A percentile compares a stretch with the other conserved stretches of the same genome.
These are phyloP conservation scores for Dactylellina drechsleri DNA, from an alignment of 2,329 filamentous ascomycete genomes.

Conservation along the genomic window DNA sequence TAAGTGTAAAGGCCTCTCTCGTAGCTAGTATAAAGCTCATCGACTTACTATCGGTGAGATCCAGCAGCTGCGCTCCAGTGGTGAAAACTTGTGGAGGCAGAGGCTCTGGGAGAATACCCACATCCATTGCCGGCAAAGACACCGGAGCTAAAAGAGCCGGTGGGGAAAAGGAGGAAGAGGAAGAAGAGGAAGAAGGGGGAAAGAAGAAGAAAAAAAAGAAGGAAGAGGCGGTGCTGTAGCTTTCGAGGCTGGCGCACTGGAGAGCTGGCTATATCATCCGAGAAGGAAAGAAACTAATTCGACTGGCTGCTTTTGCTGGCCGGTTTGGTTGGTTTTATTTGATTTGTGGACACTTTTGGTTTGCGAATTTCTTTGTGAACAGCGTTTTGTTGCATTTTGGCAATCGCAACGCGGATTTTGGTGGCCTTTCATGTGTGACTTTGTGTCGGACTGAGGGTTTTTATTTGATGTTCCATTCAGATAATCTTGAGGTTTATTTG, in stretches of 20 bases:
- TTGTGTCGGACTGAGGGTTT: too few species aligned
- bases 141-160: conserved; percentile 28
- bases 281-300: neutral
- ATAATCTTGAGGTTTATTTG: too few species aligned
- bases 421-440: too few species aligned
- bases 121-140: conserved; percentile 50
- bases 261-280: conserved; percentile 30
- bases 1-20: neutral
- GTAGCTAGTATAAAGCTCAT: conserved; percentile 16
- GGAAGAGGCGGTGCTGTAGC: conserved; percentile 47
- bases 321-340: conserved; percentile 6
- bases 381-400: conserved; percentile 41
- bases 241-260: conserved; percentile 39
- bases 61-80: conserved; percentile 91
- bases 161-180: conserved; percentile 10
- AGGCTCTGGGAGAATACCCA: conserved; percentile 66
- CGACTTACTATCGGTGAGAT: conserved; percentile 92
- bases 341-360: conserved; percentile 2
- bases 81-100: conserved; percentile 97
- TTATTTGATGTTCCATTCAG: too few species aligned
- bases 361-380: conserved; percentile 27
- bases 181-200: conserved; percentile 12
- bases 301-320: conserved; percentile 14
- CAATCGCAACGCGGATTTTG: neutral
- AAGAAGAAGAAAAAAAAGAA: conserved; percentile 6